Conservation (phyloP, 352 stramenopile genomes). For the Pythium sp. region DNA sequence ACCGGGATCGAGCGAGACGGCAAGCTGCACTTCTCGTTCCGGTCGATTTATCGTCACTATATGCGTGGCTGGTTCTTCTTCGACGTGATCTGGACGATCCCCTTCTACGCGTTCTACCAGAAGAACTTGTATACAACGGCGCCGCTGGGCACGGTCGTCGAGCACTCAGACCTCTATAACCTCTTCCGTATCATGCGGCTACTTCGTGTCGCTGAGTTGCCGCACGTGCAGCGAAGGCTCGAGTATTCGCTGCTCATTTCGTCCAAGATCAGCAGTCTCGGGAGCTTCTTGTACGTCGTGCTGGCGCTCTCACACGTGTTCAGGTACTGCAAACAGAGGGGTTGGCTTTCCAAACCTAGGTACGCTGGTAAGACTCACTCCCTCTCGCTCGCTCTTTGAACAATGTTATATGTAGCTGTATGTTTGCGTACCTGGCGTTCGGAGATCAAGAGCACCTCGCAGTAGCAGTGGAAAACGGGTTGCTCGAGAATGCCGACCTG, state of each 20-base stretch:
- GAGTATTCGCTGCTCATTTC: conserved; percentile 77
- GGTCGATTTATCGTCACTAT: conserved; percentile 55
- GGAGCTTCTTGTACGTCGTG: conserved; percentile 71
- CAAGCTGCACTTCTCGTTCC: conserved; percentile 63
- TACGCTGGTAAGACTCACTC: background rate
- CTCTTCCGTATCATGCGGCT: conserved; percentile 47
- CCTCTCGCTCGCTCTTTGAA: background rate
- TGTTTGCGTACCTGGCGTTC: conserved; percentile 72
- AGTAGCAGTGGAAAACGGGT: conserved; percentile 33
- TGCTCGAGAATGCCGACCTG: conserved; percentile 50
- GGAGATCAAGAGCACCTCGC: conserved; percentile 48
- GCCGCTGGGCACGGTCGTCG: conserved; percentile 18
- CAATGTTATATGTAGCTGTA: conserved; percentile 30
- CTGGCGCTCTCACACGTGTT: conserved; percentile 80
- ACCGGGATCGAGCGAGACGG: conserved; percentile 72
- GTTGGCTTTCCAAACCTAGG: background rate
- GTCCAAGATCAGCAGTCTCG: conserved; percentile 72
- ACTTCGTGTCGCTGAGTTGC: conserved; percentile 47
- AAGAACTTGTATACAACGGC: conserved; percentile 23
- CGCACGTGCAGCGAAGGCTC: conserved; percentile 54
- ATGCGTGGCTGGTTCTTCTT: conserved; percentile 48
- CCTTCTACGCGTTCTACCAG: conserved; percentile 62
- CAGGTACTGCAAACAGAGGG: conserved; percentile 24
- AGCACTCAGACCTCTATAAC: conserved; percentile 39
- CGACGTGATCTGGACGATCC: conserved; percentile 65